Evolutionary conservation across 2,329 filamentous ascomycete genomes (phyloP), one percentile per base, ranked within the genome.

Genomic region (Calcarisporium arbuscula): DNA sequence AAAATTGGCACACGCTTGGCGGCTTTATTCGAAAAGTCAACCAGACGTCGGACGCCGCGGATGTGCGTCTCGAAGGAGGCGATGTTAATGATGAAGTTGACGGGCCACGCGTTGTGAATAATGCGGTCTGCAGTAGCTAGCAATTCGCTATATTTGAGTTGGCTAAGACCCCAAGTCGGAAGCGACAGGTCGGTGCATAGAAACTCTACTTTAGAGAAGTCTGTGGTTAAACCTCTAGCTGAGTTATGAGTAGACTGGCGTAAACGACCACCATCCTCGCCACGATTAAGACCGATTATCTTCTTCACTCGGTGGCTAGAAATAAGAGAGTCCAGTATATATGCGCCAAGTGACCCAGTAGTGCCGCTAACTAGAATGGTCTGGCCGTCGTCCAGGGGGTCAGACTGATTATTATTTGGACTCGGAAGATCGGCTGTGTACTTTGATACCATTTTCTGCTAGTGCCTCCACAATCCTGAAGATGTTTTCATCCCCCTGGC

Each of bases 321-420:
- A 31, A 56, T 52, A 8, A 64, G 19, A 54, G 53, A 41, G 17
- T 62, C 53, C 7, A 69, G 55, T 3, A 95, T 67, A 51, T 88
- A 92, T 1, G 85, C 75, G 12, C 88, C 89, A 14, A 95, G 61
- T 61, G 94, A 94, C 3, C 89, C 89, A 5, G 89, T 95, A 4
- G 83, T 85, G 17, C 89, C 89, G 2, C 88, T 95, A 8, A 95
- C 63, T 55, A 95, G 81, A 9, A 92, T 70, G 1, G 82, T 87
- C 41, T 64, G 43, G 35, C 53, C 36, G 36, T 60, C 44, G 11
- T 47, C 36, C 5, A 41, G 34, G 1, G 56, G 48, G 14, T 45
- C 35, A 2, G 51, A 43, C 21, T 55, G 50, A n/a, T 35, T 29
- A 4, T 31, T 15, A 2, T 27, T 38, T 3, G 48, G 38, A 2